Evolutionary conservation across 345 rosid species (phyloP).

Genomic region (Bruguiera sexangula): DNA sequence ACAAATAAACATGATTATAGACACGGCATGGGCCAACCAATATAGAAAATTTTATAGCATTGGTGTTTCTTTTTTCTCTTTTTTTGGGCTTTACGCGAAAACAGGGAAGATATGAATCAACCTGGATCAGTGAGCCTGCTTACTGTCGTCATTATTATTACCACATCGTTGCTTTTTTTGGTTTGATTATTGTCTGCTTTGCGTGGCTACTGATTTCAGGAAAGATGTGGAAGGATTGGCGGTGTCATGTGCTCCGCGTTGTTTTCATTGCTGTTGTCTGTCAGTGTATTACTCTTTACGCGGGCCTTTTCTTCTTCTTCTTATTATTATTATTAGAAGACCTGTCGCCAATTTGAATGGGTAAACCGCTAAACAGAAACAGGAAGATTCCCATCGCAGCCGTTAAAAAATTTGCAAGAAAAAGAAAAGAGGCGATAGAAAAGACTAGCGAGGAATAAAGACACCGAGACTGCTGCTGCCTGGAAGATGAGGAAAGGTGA

Average conservation of each 20-base stretch:
- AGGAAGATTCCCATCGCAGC: neutral
- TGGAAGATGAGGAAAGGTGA: conserved; percentile 14
- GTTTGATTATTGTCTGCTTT: neutral
- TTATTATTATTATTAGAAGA: too few species aligned
- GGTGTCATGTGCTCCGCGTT: neutral
- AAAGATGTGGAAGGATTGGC: neutral
- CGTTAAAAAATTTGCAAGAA: neutral
- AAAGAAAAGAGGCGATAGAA: neutral
- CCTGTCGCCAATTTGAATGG: too few species aligned
- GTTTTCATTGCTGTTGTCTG: neutral
- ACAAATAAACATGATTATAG: too few species aligned
- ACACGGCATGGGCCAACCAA: too few species aligned
- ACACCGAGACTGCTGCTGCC: conserved; percentile 8
- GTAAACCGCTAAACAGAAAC: too few species aligned
- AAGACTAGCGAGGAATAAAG: too few species aligned
- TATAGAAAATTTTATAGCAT: too few species aligned
- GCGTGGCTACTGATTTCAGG: conserved; percentile 7
- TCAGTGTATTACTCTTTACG: neutral
- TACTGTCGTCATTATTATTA: neutral
- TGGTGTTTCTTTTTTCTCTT: too few species aligned
- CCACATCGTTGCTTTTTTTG: neutral
- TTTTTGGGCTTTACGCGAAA: too few species aligned
- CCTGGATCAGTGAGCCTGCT: neutral
- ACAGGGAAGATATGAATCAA: too few species aligned
- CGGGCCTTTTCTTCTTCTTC: neutral